Evolutionary conservation across 2,329 filamentous ascomycete species (phyloP), one percentile per base, ranked within the genome.

Genomic region (Cytospora piceicola): DNA sequence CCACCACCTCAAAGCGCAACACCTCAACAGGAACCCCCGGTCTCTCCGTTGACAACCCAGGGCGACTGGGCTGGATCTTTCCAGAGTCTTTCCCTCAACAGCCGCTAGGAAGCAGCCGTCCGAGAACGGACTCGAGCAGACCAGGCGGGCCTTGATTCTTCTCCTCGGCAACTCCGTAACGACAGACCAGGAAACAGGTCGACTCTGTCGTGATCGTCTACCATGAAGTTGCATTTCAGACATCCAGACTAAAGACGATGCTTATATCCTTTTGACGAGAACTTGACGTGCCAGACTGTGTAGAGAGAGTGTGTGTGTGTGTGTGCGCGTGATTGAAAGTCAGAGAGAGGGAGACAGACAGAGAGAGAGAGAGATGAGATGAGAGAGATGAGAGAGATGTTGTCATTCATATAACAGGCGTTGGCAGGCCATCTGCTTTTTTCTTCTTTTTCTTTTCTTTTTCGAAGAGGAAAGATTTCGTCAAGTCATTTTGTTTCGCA

Each of bases 31-130:
- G 76, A 78, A 5, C 80, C 81, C 64, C 75, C 74, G n/a, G 68
- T 78, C 68, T 78, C 77, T 67, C 72, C 78, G 70, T 77, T 84
- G 65, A 74, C 76, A 59, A 75, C 76, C 34, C 82, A 82, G 72
- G 79, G 82, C 57, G 88, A 90, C 58, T 91, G 89, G 88, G 78
- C 83, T 30, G 79, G 80, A 61, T 77, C 83, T 7, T 92, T 92
- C 74, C 90, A 93, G 74, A 86, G 90, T 12, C 79, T 93, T 22
- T 93, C 90, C 2, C 83, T 93, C 69, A 90, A 90, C 73, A 85
- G 86, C 69, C 83, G 84, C 67, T 86, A 73, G 78, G 68, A 55
- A 30, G 36, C 52, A 27, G 57, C 39, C 17, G 57, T 7, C 36
- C 20, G 36, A 36, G 53, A 20, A 53, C 58, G 49, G 14, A 30